phyloP scores from a whole-genome alignment of 2,329 filamentous ascomycete genomes.

The Coniosporium tulheliwenetii region DNA sequence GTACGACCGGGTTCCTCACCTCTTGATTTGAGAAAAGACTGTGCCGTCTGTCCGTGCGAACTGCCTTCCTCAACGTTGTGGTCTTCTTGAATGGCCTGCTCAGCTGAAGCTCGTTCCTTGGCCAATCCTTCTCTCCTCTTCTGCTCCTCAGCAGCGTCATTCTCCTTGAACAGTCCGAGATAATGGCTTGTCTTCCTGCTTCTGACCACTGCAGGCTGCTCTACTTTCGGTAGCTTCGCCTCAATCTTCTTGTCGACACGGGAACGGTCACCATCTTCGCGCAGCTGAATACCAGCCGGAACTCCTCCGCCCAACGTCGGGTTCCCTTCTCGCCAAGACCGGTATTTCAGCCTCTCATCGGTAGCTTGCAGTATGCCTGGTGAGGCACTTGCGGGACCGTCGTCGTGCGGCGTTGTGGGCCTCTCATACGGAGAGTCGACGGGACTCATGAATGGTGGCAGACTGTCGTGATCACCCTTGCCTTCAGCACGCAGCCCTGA shows the following conservation, averaged over 20 bases:
- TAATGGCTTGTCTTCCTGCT: constrained; percentile 53
- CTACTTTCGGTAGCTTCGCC: constrained; percentile 43
- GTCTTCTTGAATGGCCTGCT: constrained; percentile 8
- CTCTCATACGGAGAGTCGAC: constrained; percentile 18
- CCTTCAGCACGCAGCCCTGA: neutral
- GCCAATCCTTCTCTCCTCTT: constrained; percentile 31
- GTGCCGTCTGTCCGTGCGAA: constrained; percentile 1
- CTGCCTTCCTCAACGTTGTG: constrained; percentile 14
- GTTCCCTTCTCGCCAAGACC: constrained; percentile 33
- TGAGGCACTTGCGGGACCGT: constrained; percentile 1
- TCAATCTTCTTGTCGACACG: constrained; percentile 48
- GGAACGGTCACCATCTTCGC: constrained; percentile 19
- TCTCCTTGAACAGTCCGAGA: constrained; percentile 48
- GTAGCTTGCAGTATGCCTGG: neutral
- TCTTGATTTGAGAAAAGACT: constrained; percentile 1
- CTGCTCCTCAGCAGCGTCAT: constrained; percentile 37
- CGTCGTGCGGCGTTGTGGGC: constrained; percentile 13
- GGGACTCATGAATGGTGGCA: constrained; percentile 20
- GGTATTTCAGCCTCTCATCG: constrained; percentile 28
- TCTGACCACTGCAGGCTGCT: constrained; percentile 36
- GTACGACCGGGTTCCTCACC: neutral
- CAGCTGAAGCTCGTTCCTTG: constrained; percentile 15
- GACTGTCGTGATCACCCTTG: constrained; percentile 14
- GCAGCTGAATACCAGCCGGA: constrained; percentile 15
- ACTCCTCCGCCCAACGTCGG: constrained; percentile 24